phyloP scores from a whole-genome alignment of 2,329 filamentous ascomycete species.

The Talaromyces sp. region DNA sequence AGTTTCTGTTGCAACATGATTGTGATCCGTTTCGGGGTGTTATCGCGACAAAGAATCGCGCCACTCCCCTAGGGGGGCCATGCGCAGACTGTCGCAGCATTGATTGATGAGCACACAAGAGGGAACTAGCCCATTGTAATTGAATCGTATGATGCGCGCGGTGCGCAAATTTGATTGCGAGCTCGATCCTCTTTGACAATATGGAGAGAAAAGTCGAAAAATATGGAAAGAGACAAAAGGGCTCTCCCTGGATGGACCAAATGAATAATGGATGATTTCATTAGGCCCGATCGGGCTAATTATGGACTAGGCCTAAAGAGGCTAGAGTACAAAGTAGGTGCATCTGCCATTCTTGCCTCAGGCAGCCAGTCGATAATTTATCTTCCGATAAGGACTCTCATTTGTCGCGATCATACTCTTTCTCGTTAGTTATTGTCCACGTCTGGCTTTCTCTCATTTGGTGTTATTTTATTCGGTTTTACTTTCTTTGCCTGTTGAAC shows the following conservation, averaged over 20 bases:
- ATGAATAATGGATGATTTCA: conserved; percentile 7
- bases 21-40: conserved; percentile 1
- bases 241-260: not conserved
- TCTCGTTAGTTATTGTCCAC: not conserved
- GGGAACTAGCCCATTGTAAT: conserved; percentile 10
- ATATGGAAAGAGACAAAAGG: not conserved
- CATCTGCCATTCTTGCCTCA: not conserved
- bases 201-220: not conserved
- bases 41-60: conserved; percentile 10
- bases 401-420: not conserved
- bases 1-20: not conserved
- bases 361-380: not conserved
- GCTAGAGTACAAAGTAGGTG: not conserved
- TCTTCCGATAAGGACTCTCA: not conserved
- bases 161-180: not conserved
- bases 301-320: not conserved
- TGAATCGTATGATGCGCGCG: not conserved
- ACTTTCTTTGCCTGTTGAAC: not conserved
- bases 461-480: not conserved
- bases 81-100: conserved; percentile 17
- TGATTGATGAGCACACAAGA: not conserved
- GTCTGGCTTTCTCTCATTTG: not conserved
- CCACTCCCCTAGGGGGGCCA: conserved; percentile 16
- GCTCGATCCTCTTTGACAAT: not conserved
- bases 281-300: conserved; percentile 2